Evolutionary conservation across 768 basidiomycete species (phyloP), one percentile per base, ranked within the genome.

Genomic region (Fomitopsis serialis): DNA sequence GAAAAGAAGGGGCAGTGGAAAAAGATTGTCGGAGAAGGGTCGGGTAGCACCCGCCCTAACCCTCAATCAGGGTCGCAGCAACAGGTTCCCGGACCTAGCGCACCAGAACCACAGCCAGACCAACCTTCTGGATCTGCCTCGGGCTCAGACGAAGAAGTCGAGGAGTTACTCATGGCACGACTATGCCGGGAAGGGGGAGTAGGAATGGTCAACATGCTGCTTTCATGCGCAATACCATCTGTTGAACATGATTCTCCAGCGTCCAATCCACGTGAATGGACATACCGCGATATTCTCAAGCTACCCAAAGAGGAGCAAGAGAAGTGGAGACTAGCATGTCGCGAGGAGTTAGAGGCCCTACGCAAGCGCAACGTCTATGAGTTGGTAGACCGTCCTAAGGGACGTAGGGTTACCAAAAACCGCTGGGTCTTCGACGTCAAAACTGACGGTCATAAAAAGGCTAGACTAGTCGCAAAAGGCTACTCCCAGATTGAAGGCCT

Each of bases 401-500:
- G 57, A 40, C 42, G 56, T 42, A 61, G 64, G 23, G 50, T 56
- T 3, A 60, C 71, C n/a, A 63, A 57, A 1, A 63, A 52, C 35
- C 50, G 45, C 50, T 69, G 67, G 66, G 68, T 70, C 17, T 69
- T 60, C 50, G 46, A 55, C 7, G 24, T 57, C 29, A 71, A 70
- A 54, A 29, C 54, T 23, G 61, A 69, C 42, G 55, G 47, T 15
- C 51, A 57, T 23, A 61, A 62, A 15, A 54, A 56, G 21, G 66
- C 63, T 0, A 42, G 68, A 13, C 51, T 71, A 13, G 68, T 69
- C 9, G 70, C 68, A 1, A 61, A 64, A 47, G 71, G 71, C 0
- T 70, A 61, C 59, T 53, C 61, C 1, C 72, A 71, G 47, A 53
- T 66, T 1, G 55, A 51, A n/a, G 68, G 68, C 17, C 29, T n/a